Conservation (phyloP, 2,329 filamentous ascomycete genomes). For the Clonostachys solani region DNA sequence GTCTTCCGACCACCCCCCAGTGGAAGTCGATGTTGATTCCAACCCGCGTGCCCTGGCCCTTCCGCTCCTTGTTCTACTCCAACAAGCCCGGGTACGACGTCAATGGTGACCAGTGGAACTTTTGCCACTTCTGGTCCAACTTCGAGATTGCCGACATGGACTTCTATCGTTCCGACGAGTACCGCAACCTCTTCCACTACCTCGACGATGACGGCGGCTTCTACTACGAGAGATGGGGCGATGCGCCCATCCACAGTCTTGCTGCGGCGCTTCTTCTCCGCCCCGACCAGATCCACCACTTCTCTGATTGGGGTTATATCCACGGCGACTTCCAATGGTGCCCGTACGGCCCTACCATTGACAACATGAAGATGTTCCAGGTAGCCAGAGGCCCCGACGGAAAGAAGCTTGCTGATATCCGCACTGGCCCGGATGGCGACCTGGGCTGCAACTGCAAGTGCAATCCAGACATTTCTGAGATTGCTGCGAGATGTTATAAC, state of each 20-base stretch:
- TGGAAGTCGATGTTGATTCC: slow-evolving; percentile 48
- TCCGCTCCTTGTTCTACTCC: slow-evolving; percentile 26
- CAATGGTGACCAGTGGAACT: slow-evolving; percentile 32
- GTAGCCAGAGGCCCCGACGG: slow-evolving; percentile 1
- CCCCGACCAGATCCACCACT: slow-evolving; percentile 33
- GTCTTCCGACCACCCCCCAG: slow-evolving; percentile 24
- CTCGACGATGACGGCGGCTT: slow-evolving; percentile 35
- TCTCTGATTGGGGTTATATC: slow-evolving; percentile 36
- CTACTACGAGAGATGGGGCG: slow-evolving; percentile 39
- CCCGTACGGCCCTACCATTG: slow-evolving; percentile 8
- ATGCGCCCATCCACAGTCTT: slow-evolving; percentile 37
- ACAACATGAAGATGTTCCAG: slow-evolving; percentile 1
- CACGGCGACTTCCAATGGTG: slow-evolving; percentile 26
- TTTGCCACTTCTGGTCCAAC: slow-evolving; percentile 43
- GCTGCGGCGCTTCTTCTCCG: slow-evolving; percentile 34
- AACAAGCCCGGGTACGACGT: slow-evolving; percentile 23
- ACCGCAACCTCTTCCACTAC: slow-evolving; percentile 33
- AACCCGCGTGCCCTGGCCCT: slow-evolving; percentile 40
- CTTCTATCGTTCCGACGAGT: slow-evolving; percentile 32
- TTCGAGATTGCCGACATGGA: slow-evolving; percentile 42
- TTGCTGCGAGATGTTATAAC: slow-evolving; percentile 3
- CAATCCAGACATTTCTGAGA: slow-evolving; percentile 1
- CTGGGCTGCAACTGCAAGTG: slow-evolving; percentile 8
- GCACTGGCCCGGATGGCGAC: background rate
- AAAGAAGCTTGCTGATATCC: background rate